phyloP scores from a whole-genome alignment of 768 basidiomycete genomes.

The Amanita phalloides region DNA sequence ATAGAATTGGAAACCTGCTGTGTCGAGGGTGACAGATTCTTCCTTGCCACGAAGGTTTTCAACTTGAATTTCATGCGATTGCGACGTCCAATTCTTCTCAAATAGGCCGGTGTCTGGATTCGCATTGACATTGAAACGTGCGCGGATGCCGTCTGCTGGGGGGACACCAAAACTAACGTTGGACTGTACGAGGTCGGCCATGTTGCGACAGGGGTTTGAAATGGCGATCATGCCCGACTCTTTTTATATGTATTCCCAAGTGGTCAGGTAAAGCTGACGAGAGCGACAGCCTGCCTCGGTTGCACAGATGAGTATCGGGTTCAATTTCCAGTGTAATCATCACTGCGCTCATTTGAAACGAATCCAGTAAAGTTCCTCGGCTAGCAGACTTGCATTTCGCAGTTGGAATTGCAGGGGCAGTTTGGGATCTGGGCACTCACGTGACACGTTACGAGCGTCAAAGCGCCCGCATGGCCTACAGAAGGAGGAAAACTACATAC shows the following conservation, averaged over 20 bases:
- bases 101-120: slow-evolving; percentile 13
- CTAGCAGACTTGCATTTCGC: no score
- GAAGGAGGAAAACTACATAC: no score
- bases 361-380: no score
- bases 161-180: slow-evolving; percentile 4
- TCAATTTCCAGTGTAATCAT: no score
- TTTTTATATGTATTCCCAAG: background rate
- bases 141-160: slow-evolving; percentile 16
- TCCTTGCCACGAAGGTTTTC: slow-evolving; percentile 47
- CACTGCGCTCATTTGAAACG: no score
- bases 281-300: no score
- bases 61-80: slow-evolving; percentile 23
- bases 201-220: background rate
- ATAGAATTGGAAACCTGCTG: slow-evolving; percentile 34
- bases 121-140: slow-evolving; percentile 15
- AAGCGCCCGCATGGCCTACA: no score
- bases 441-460: no score
- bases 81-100: slow-evolving; percentile 11
- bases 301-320: no score
- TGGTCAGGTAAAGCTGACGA: no score
- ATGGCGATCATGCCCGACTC: background rate
- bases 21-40: slow-evolving; percentile 30
- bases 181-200: background rate
- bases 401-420: no score
- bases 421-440: no score